Base-by-base conservation (phyloP, 177 flowering plant genomes). In the Vitis hybrid region DNA sequence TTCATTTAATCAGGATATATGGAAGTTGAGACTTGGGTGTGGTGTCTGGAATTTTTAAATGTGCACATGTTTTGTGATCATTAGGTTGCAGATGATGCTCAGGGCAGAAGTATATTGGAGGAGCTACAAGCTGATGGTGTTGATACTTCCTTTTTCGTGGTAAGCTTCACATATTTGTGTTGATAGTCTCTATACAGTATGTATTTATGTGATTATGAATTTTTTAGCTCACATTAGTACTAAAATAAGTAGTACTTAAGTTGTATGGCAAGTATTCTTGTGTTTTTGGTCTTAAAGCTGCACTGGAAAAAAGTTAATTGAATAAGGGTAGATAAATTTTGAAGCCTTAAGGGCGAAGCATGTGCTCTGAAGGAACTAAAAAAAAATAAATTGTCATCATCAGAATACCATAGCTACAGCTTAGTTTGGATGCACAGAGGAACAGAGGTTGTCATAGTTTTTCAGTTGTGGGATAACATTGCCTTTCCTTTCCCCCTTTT, bases 51-150 rank as follows among this genome's bases (percentile, higher is more conserved):
- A 8, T 48, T 62, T 21, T 2, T 6, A 62, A 11, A 21, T 12
- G 35, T 6, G n/a, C 62, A 12, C 19, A 52, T 64, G 32, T 49
- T 27, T 55, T 58, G n/a, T 64, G 11, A 40, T 79, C 32, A 32
- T 63, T 74, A 91, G 98, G 82, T 94, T 60, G 90, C 97, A 46
- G 80, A 89, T 80, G 97, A 94, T 72, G 65, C 84, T 65, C 92
- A 81, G 75, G 98, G 98, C 61, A 86, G 75, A 78, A 70, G 83
- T 52, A 61, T 92, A 61, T 55, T 92, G 75, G 90, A 87, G 52
- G 98, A 92, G 75, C 88, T 94, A 54, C 81, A 89, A 76, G 79
- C 88, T 54, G 95, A 94, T 74, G 92, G 95, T 24, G 92, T 94
- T 12, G 92, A 94, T 78, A 85, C 92, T 71, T 86, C 94, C 60